A percentile compares a stretch with the other conserved stretches of the same genome.
These are phyloP conservation scores for Amaranthus cruentus DNA, from an alignment of 148 eudicot genomes.

Conservation along the genomic window DNA sequence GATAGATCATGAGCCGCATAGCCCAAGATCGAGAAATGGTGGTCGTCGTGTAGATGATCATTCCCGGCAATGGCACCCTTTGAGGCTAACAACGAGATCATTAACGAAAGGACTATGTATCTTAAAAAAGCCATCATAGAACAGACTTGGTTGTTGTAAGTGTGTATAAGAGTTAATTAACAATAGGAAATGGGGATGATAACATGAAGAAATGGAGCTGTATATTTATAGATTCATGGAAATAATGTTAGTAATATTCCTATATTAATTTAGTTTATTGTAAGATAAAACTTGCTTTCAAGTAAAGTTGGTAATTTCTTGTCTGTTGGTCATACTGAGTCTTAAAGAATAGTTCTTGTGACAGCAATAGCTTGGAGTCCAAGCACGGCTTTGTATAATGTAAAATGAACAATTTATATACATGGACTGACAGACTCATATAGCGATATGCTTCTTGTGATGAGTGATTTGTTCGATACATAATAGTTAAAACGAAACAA, in stretches of 20 bases:
- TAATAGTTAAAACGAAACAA: too few species aligned
- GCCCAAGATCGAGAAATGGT: constrained; percentile 76
- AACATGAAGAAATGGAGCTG: constrained; percentile 5
- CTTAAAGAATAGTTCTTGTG: constrained; percentile 65
- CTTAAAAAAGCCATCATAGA: constrained; percentile 20
- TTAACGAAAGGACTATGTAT: constrained; percentile 23
- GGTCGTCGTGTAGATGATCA: constrained; percentile 20
- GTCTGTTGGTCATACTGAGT: constrained; percentile 22
- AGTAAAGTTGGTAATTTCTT: constrained; percentile 46
- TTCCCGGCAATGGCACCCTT: constrained; percentile 16
- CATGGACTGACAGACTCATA: too few species aligned
- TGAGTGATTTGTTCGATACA: too few species aligned
- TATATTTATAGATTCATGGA: constrained; percentile 23
- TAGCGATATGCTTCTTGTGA: too few species aligned
- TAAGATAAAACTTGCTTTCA: constrained; percentile 37
- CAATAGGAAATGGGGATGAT: constrained; percentile 15
- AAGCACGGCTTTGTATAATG: constrained; percentile 38
- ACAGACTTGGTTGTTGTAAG: background rate
- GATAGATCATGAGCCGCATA: constrained; percentile 69
- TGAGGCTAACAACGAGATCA: constrained; percentile 26
- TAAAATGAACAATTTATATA: too few species aligned
- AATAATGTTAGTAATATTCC: background rate
- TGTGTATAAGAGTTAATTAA: background rate
- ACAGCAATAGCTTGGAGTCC: constrained; percentile 40
- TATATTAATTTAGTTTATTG: constrained; percentile 20